Evolutionary conservation across 225 moss, liverwort and hornwort genomes (phyloP).

Genomic region (Sphagnum contortum): DNA sequence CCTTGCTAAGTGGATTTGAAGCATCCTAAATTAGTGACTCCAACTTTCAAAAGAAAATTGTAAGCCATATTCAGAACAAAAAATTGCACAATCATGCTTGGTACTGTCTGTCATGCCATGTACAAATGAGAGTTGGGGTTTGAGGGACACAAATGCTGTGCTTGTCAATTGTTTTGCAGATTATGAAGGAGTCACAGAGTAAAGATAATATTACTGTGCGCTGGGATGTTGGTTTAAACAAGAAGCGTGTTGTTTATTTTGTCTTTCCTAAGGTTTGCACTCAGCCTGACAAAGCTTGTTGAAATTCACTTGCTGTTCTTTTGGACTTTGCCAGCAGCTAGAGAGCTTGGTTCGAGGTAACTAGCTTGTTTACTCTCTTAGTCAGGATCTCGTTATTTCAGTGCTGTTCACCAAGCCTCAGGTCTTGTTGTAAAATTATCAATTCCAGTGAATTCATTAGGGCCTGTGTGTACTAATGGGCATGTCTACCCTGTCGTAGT

Average conservation of each 20-base stretch:
- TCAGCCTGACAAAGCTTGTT: background rate
- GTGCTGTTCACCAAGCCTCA: background rate
- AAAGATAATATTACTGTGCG: slow-evolving; percentile 57
- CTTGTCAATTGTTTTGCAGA: slow-evolving; percentile 14
- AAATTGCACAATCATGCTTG: too few relatives aligned
- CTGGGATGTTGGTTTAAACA: slow-evolving; percentile 54
- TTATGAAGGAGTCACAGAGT: slow-evolving; percentile 64
- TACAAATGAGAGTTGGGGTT: too few relatives aligned
- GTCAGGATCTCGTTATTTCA: background rate
- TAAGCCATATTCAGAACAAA: too few relatives aligned
- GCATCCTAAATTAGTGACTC: too few relatives aligned
- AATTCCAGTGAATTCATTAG: too few relatives aligned
- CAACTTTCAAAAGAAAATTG: too few relatives aligned
- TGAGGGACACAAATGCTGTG: background rate
- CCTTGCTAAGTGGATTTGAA: too few relatives aligned
- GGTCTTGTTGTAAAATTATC: too few relatives aligned
- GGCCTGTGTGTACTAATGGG: background rate
- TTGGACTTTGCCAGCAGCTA: background rate
- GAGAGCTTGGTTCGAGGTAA: background rate
- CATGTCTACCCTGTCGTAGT: background rate
- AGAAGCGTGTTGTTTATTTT: slow-evolving; percentile 54
- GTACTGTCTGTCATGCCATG: too few relatives aligned
- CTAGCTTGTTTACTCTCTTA: background rate
- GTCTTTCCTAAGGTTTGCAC: slow-evolving; percentile 46
- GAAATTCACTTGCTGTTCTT: too few relatives aligned